phyloP scores from a whole-genome alignment of 1,284 basidiomycete species.

The Blastosporella zonata region DNA sequence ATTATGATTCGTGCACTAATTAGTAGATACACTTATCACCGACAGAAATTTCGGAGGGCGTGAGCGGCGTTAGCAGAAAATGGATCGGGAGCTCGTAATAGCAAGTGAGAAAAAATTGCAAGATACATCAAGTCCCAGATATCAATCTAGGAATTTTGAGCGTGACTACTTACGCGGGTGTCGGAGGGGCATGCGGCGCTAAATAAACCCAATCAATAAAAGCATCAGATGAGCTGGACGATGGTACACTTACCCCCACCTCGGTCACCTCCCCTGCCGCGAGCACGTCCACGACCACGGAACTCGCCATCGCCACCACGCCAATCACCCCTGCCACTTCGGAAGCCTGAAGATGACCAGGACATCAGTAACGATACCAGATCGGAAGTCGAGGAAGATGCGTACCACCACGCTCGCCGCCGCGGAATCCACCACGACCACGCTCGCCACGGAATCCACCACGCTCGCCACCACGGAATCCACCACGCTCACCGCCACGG shows the following conservation, averaged over 20 bases:
- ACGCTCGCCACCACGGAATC: slow-evolving; percentile 35
- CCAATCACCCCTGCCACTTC: slow-evolving; percentile 30
- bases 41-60: slow-evolving; percentile 1
- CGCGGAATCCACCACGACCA: slow-evolving; percentile 19
- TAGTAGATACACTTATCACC: slow-evolving; percentile 10
- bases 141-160: slow-evolving; percentile 6
- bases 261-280: slow-evolving; percentile 28
- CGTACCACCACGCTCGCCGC: slow-evolving; percentile 27
- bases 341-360: slow-evolving; percentile 15
- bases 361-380: neutral
- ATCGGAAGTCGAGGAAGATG: neutral
- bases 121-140: slow-evolving; percentile 9
- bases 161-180: slow-evolving; percentile 11
- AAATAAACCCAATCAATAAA: slow-evolving; percentile 1
- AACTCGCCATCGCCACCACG: slow-evolving; percentile 32
- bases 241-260: slow-evolving; percentile 19
- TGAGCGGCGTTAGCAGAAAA: neutral
- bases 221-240: neutral
- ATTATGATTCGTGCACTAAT: slow-evolving; percentile 15
- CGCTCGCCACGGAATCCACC: slow-evolving; percentile 26
- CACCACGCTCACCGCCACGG: slow-evolving; percentile 36
- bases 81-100: slow-evolving; percentile 2
- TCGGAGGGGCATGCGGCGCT: slow-evolving; percentile 12
- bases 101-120: slow-evolving; percentile 6
- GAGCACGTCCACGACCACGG: slow-evolving; percentile 30